Evolutionary conservation across 805 yeast species (phyloP).

Genomic region (Starmerella etchellsii): DNA sequence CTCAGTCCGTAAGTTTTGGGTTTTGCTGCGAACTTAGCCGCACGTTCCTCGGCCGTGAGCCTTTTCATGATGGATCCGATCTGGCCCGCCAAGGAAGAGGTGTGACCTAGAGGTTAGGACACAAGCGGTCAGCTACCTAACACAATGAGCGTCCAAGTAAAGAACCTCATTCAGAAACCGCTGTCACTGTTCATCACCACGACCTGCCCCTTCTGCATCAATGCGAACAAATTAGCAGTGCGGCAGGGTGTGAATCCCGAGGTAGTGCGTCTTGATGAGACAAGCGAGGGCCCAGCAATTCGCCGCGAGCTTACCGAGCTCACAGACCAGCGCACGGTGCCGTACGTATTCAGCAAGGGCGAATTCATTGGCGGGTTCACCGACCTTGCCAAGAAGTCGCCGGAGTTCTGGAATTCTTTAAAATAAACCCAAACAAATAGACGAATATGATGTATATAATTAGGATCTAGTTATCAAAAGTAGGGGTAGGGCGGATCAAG

Average conservation of each 20-base stretch:
- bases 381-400: constrained; percentile 18
- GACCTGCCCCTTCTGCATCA: constrained; percentile 22
- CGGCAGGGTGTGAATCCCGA: constrained; percentile 13
- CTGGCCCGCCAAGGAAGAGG: too few species aligned
- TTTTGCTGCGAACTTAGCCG: constrained; percentile 9
- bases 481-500: too few species aligned
- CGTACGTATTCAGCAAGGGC: constrained; percentile 51
- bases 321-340: constrained; percentile 55
- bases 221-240: constrained; percentile 18
- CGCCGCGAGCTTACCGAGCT: constrained; percentile 45
- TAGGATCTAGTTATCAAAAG: too few species aligned
- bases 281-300: constrained; percentile 39
- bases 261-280: constrained; percentile 45
- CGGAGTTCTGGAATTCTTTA: constrained; percentile 16
- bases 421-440: background rate
- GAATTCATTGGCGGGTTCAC: constrained; percentile 37
- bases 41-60: constrained; percentile 11
- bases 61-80: background rate
- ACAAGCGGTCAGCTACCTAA: too few species aligned
- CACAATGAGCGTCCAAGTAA: constrained; percentile 5
- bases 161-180: constrained; percentile 12
- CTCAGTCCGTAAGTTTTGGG: constrained; percentile 2
- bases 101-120: too few species aligned
- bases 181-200: constrained; percentile 19
- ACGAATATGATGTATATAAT: too few species aligned